These are phyloP conservation scores for Pinus albicaulis DNA, from an alignment of 75 land plant genomes.

Conservation along the genomic window DNA sequence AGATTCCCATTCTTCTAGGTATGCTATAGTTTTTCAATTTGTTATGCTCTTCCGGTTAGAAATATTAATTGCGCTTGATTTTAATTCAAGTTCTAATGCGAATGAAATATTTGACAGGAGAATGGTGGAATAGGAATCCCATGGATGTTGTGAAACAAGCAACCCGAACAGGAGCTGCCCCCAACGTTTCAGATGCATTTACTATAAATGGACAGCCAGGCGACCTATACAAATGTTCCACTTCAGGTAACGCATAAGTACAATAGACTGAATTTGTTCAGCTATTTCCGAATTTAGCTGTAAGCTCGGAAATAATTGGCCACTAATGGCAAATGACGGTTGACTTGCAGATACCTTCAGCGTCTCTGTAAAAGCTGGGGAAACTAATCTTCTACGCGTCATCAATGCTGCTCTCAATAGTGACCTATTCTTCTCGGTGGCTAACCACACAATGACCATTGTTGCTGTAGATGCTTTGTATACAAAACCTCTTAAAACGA, in stretches of 20 bases:
- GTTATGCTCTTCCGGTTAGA: neutral
- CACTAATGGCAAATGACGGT: neutral
- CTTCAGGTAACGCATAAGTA: constrained; percentile 6
- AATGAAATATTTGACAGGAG: constrained; percentile 21
- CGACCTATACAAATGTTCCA: constrained; percentile 55
- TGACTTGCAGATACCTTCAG: constrained; percentile 8
- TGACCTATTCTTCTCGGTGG: constrained; percentile 22
- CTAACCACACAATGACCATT: constrained; percentile 27
- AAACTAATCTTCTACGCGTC: constrained; percentile 23
- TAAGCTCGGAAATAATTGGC: neutral
- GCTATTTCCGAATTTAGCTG: neutral
- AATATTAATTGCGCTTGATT: neutral
- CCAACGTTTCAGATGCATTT: constrained; percentile 44
- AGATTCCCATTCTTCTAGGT: constrained; percentile 23
- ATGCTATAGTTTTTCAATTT: neutral
- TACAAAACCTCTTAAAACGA: constrained; percentile 16
- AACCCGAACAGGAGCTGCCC: constrained; percentile 38
- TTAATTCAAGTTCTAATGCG: neutral
- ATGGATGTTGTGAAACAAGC: constrained; percentile 38
- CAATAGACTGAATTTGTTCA: neutral
- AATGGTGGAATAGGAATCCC: constrained; percentile 62
- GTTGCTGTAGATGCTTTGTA: constrained; percentile 26
- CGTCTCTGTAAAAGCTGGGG: constrained; percentile 11
- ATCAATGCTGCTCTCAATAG: constrained; percentile 28
- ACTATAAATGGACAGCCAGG: constrained; percentile 67